Evolutionary conservation across 495 filamentous ascomycete species (phyloP), one percentile per base, ranked within the genome.

Genomic region (Podospora australis): DNA sequence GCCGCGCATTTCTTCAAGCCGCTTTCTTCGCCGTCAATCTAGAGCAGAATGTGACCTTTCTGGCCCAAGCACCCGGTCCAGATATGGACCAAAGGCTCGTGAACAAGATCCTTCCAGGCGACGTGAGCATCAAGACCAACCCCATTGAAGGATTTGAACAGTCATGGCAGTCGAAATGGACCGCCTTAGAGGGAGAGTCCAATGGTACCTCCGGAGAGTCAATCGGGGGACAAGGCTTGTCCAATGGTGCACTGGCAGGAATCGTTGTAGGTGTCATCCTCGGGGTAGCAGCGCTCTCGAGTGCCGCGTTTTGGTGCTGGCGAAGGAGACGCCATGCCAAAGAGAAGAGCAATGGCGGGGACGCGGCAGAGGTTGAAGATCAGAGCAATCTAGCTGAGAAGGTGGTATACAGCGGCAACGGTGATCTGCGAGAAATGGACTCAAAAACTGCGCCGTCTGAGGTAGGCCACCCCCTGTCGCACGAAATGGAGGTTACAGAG

Each of bases 1-100:
- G 54, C 24, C 23, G 54, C 10, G 46, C 49, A 1, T 57, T 57
- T 29, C 42, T 57, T 0, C 54, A 57, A 28, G 54, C 45, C 4
- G 40, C 54, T 6, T 57, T 53, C 29, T 21, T 57, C 6, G 49
- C 45, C 22, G 13, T 50, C 45, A 44, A 28, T 14, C 38, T 36
- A n/a, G 46, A 50, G 22, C 20, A 24, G 3, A 50, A 50, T 22
- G 10, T 53, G 5, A 40, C 47, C 2, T 57, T 47, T 16, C 19
- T 57, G 20, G 54, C 54, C 1, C 54, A 57, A 30, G 54, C 45
- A 1, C 54, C 54, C 1, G 54, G 54, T 1, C 54, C 54, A 0
- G 19, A 29, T 24, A 35, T 46, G 35, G 39, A 40, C 3, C 50
- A 48, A 43, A 53, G 41, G 28, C 8, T 40, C 28, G 22, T 16